A percentile compares a stretch with the other conserved stretches of the same genome.
These are phyloP conservation scores for Rhodotorula sp. DNA, from an alignment of 1,284 basidiomycete species.

Conservation along the genomic window DNA sequence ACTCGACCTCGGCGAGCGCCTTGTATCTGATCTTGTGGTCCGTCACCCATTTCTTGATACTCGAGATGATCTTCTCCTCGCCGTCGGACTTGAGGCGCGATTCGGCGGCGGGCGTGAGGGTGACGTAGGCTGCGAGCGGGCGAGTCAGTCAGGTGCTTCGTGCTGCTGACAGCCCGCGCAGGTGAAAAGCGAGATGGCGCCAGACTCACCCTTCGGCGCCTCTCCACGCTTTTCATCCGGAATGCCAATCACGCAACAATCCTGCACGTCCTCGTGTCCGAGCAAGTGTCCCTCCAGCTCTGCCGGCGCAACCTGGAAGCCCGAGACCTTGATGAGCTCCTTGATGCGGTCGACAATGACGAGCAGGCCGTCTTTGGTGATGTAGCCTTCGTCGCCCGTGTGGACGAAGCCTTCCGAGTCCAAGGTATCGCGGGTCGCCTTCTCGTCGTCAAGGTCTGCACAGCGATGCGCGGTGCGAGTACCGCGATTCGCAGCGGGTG, in stretches of 20 bases:
- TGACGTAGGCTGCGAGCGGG: slow-evolving; percentile 51
- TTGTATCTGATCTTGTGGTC: slow-evolving; percentile 71
- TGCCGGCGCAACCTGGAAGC: slow-evolving; percentile 54
- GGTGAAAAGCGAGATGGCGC: slow-evolving; percentile 53
- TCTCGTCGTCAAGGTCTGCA: slow-evolving; percentile 44
- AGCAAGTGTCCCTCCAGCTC: slow-evolving; percentile 73
- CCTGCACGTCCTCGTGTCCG: slow-evolving; percentile 64
- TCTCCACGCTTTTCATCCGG: slow-evolving; percentile 76
- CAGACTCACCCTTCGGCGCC: slow-evolving; percentile 53
- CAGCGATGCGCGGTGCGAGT: no score
- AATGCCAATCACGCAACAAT: slow-evolving; percentile 71
- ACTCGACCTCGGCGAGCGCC: slow-evolving; percentile 65
- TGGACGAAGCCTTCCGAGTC: slow-evolving; percentile 41
- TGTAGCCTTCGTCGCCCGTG: slow-evolving; percentile 43
- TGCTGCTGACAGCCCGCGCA: no score
- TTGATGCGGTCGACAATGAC: slow-evolving; percentile 39
- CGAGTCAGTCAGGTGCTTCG: slow-evolving; percentile 52
- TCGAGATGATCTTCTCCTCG: slow-evolving; percentile 19
- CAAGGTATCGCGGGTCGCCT: slow-evolving; percentile 44
- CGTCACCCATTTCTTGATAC: slow-evolving; percentile 59
- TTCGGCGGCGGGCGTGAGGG: slow-evolving; percentile 8
- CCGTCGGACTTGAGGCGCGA: slow-evolving; percentile 1
- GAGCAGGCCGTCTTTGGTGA: slow-evolving; percentile 27
- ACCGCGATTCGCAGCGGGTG: no score
- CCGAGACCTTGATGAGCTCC: slow-evolving; percentile 35